Percentiles rank a stretch among this genome's conserved stretches.
These are phyloP conservation scores for Penicillium capsulatum DNA, from an alignment of 2,329 filamentous ascomycete genomes.

Conservation along the genomic window DNA sequence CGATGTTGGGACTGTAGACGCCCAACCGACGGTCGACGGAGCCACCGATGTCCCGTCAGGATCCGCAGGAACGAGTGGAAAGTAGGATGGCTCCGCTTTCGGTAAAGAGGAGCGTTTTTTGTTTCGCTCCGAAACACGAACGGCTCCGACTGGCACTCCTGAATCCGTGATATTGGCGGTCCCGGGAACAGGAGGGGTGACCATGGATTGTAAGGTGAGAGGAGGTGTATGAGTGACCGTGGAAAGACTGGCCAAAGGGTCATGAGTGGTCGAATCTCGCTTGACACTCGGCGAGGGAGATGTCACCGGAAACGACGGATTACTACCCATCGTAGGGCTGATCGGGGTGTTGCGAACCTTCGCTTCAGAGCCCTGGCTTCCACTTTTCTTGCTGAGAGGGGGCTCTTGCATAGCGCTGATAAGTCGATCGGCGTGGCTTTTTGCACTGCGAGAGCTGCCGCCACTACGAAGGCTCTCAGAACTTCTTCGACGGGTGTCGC, in stretches of 20 bases:
- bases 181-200: conserved; percentile 24
- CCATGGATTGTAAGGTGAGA: conserved; percentile 14
- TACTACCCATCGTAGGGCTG: conserved; percentile 9
- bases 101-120: conserved; percentile 2
- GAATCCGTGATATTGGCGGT: conserved; percentile 32
- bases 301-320: neutral
- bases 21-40: conserved; percentile 2
- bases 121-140: conserved; percentile 27
- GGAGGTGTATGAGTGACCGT: conserved; percentile 16
- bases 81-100: conserved; percentile 14
- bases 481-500: conserved; percentile 18
- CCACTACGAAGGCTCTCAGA: conserved; percentile 30
- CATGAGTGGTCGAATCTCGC: conserved; percentile 3
- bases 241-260: conserved; percentile 11
- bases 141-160: conserved; percentile 30
- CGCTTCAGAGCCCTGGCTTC: conserved; percentile 12
- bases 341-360: conserved; percentile 3
- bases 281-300: conserved; percentile 8
- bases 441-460: conserved; percentile 33
- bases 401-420: conserved; percentile 43
- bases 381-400: conserved; percentile 15
- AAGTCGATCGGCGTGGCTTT: conserved; percentile 40
- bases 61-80: conserved; percentile 8
- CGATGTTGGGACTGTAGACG: conserved; percentile 12
- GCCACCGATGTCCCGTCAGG: conserved; percentile 1